Percentiles rank a stretch among this genome's conserved stretches.
phyloP scores from a whole-genome alignment of 1,284 basidiomycete species.

The Puccinia novopanici region DNA sequence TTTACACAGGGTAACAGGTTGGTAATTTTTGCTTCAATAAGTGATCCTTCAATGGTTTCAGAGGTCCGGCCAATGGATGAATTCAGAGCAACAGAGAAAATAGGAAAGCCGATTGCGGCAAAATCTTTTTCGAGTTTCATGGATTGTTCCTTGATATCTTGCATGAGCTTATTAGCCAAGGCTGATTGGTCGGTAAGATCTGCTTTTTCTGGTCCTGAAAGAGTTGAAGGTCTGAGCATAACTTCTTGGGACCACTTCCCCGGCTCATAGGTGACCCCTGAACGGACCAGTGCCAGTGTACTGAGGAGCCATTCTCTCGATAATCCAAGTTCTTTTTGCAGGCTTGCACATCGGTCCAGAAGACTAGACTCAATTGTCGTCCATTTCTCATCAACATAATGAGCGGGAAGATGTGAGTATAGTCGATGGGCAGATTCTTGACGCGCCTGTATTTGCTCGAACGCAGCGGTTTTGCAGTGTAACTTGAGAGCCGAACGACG shows the following conservation, averaged over 20 bases:
- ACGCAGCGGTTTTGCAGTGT: conserved; percentile 77
- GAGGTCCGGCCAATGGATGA: conserved; percentile 60
- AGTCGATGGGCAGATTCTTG: conserved; percentile 68
- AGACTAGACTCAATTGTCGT: conserved; percentile 52
- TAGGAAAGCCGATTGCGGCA: conserved; percentile 69
- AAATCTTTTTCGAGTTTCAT: conserved; percentile 67
- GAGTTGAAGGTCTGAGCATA: conserved; percentile 23
- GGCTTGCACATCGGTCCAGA: conserved; percentile 48
- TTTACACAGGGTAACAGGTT: conserved; percentile 75
- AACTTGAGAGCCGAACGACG: conserved; percentile 80
- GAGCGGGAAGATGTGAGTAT: conserved; percentile 74
- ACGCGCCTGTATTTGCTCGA: conserved; percentile 78
- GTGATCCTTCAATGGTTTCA: conserved; percentile 68
- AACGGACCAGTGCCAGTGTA: conserved; percentile 55
- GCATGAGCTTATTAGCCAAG: conserved; percentile 65
- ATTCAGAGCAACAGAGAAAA: conserved; percentile 64
- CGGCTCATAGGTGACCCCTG: conserved; percentile 53
- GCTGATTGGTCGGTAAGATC: neutral
- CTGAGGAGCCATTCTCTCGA: conserved; percentile 55
- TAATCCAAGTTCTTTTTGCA: conserved; percentile 55
- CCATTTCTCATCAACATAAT: conserved; percentile 67
- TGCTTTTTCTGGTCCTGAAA: neutral
- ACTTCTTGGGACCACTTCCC: conserved; percentile 53
- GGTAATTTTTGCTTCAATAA: conserved; percentile 65
- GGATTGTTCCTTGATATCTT: conserved; percentile 64